Percentiles rank a stretch among this genome's conserved stretches.
phyloP scores from a whole-genome alignment of 78 protist species.

The slime mould (Dictyostelium discoideum) region dicty_2.7 NC_007089.4:5466001-5466500 shows the following conservation, averaged over 20 bases:
- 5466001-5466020: constrained; percentile 31
- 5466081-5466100: constrained; percentile 68
- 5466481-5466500: background rate
- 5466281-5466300: constrained; percentile 18
- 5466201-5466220: constrained; percentile 68
- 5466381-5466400: background rate
- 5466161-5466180: background rate
- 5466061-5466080: constrained; percentile 44
- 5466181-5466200: constrained; percentile 31
- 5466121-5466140: too few species aligned
- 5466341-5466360: background rate
- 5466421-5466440: background rate
- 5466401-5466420: background rate
- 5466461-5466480: background rate
- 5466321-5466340: constrained; percentile 28
- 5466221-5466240: constrained; percentile 24
- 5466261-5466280: background rate
- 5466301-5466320: constrained; percentile 50
- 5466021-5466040: constrained; percentile 47
- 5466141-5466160: too few species aligned
- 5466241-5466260: constrained; percentile 20
- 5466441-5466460: background rate
- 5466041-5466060: constrained; percentile 44
- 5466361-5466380: background rate
- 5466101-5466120: background rate